Conservation (phyloP, 2,329 filamentous ascomycete species). For the Mycosphaerella sp. region DNA sequence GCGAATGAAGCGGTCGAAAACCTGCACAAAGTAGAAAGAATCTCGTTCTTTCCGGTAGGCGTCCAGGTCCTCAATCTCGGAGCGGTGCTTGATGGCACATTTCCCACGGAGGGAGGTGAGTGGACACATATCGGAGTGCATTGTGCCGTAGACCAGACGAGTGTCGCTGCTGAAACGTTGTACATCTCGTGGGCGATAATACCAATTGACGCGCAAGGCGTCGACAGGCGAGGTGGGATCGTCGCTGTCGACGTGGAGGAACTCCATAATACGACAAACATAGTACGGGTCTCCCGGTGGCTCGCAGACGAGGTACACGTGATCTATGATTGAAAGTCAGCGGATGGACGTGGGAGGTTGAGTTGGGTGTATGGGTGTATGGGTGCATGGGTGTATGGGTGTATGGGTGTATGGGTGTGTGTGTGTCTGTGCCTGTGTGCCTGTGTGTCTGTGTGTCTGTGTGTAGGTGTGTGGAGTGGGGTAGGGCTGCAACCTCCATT, state of each 20-base stretch:
- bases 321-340: constrained; percentile 49
- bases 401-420: no score
- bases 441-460: not conserved
- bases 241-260: constrained; percentile 70
- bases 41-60: constrained; percentile 78
- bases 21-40: constrained; percentile 93
- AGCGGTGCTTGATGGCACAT: constrained; percentile 82
- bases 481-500: constrained; percentile 22
- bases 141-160: constrained; percentile 86
- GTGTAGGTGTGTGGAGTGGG: constrained; percentile 15
- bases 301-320: constrained; percentile 96
- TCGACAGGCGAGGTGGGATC: constrained; percentile 69
- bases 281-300: constrained; percentile 98
- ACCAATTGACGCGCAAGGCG: constrained; percentile 92
- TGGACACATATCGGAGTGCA: constrained; percentile 96
- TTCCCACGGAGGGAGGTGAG: constrained; percentile 88
- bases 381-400: not conserved
- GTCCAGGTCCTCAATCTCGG: constrained; percentile 75
- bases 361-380: not conserved
- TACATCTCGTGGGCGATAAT: constrained; percentile 93
- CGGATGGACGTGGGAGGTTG: constrained; percentile 18
- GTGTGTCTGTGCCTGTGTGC: no score
- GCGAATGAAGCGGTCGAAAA: constrained; percentile 97
- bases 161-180: constrained; percentile 87
- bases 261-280: constrained; percentile 96